Percentiles rank a stretch among this genome's conserved stretches.
Evolutionary conservation across 2,329 filamentous ascomycete genomes (phyloP).

Genomic region (Aspergillus japonicus): DNA sequence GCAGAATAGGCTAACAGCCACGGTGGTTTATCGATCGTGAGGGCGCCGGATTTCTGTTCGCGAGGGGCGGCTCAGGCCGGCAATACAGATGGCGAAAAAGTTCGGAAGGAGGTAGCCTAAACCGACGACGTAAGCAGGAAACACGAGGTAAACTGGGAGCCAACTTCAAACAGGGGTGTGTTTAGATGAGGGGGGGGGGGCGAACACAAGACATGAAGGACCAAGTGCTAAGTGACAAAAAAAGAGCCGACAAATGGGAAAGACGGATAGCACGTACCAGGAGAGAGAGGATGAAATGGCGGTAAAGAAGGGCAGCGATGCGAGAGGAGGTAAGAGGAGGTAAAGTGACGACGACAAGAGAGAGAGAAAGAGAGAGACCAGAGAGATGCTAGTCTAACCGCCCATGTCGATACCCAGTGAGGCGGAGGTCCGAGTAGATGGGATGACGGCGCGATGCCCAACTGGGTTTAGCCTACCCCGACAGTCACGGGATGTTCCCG

Average conservation of each 20-base stretch:
- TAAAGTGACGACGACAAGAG: conserved; percentile 19
- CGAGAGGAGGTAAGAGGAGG: conserved; percentile 12
- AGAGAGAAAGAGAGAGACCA: conserved; percentile 1
- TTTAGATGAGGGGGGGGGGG: conserved; percentile 5
- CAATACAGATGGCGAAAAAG: conserved; percentile 8
- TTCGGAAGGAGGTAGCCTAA: conserved; percentile 22
- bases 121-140: conserved; percentile 19
- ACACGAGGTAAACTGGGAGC: conserved; percentile 12
- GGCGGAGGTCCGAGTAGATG: conserved; percentile 25
- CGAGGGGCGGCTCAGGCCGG: conserved; percentile 15
- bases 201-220: conserved; percentile 10
- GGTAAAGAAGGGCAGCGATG: conserved; percentile 11
- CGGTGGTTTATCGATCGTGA: conserved; percentile 24
- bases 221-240: conserved; percentile 17
- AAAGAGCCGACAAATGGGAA: conserved; percentile 14
- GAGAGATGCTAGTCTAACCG: conserved; percentile 4
- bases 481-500: conserved; percentile 31
- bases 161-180: not conserved
- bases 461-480: conserved; percentile 26
- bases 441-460: conserved; percentile 21
- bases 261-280: conserved; percentile 17
- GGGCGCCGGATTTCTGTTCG: conserved; percentile 26
- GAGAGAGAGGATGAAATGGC: conserved; percentile 20
- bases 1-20: conserved; percentile 25
- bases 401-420: conserved; percentile 22